Base-by-base conservation (phyloP, 768 basidiomycete species). In the Tephrocybe sp. region DNA sequence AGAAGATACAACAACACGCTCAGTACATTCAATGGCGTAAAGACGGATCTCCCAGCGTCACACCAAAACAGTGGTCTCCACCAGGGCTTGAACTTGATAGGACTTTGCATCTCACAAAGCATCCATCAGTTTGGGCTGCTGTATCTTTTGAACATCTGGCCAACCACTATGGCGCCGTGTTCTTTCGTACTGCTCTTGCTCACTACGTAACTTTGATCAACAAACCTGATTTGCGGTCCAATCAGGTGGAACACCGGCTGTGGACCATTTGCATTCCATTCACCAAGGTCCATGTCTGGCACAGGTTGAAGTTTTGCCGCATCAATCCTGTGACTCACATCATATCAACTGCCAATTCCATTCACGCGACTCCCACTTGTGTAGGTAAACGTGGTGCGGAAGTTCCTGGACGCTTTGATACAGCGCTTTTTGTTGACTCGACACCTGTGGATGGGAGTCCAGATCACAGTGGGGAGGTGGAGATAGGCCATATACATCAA, bases 341-440 rank as follows among this genome's bases (percentile, higher is more conserved):
- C 15, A 39, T 25, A 22, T 24, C 31, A 21, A 59, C 56, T 37
- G 62, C 6, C 18, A 69, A 73, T 48, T 47, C 61, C 15, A 55
- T 70, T 3, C 67, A 74, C 53, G 59, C 53, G 4, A 41, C 62
- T 15, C 57, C 58, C 18, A 15, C 22, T 1, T 10, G 19, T 19
- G 22, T 15, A 15, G 54, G 63, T 43, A 51, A 41, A 11, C 51
- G 54, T 4, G 53, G 57, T 0, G 37, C 48, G 2, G 3, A 16
- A 0, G 47, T 64, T 18, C 61, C 61, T 3, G 63, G 49, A 1
- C 52, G 64, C 2, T 75, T 73, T 57, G 72, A 76, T 50, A 72
- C 57, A 44, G 45, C 51, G 31, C 21, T 34, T 21, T 44, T 49
- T 22, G 40, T 37, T 60, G 5, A 13, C 6, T 18, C 34, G 15